Percentiles rank a stretch among this genome's conserved stretches.
Evolutionary conservation across 345 rosid species (phyloP).

Genomic region (Garcia nutans): DNA sequence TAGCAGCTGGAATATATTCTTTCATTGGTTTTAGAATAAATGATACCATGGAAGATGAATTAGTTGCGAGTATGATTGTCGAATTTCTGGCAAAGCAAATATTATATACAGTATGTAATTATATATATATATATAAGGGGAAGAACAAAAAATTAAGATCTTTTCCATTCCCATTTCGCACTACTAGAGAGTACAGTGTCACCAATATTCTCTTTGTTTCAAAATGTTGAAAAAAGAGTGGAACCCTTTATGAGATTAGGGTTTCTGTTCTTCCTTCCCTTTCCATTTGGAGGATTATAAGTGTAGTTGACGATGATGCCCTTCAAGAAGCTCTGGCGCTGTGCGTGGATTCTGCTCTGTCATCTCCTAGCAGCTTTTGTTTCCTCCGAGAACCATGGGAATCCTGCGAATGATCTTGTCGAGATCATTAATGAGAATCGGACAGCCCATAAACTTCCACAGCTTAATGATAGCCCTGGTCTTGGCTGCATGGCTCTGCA

Average conservation of each 20-base stretch:
- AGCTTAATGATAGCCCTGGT: constrained; percentile 70
- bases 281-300: background rate
- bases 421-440: constrained; percentile 70
- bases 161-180: too few relatives aligned
- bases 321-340: constrained; percentile 27
- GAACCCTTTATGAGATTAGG: constrained; percentile 21
- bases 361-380: constrained; percentile 43
- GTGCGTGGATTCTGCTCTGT: constrained; percentile 31
- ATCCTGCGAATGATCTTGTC: constrained; percentile 74
- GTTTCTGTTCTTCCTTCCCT: constrained; percentile 12
- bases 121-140: too few relatives aligned
- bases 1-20: too few relatives aligned
- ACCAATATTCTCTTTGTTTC: background rate
- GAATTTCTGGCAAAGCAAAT: too few relatives aligned
- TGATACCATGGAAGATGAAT: too few relatives aligned
- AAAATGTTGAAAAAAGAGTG: constrained; percentile 3
- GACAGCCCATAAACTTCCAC: constrained; percentile 51
- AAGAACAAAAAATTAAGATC: too few relatives aligned
- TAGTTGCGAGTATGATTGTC: too few relatives aligned
- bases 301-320: constrained; percentile 3
- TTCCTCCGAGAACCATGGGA: constrained; percentile 56
- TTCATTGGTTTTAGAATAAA: too few relatives aligned
- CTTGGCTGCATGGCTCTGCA: constrained; percentile 90
- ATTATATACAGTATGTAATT: too few relatives aligned
- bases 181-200: too few relatives aligned